Conservation (phyloP, 768 basidiomycete species). For the Tubosaeta sp. region DNA sequence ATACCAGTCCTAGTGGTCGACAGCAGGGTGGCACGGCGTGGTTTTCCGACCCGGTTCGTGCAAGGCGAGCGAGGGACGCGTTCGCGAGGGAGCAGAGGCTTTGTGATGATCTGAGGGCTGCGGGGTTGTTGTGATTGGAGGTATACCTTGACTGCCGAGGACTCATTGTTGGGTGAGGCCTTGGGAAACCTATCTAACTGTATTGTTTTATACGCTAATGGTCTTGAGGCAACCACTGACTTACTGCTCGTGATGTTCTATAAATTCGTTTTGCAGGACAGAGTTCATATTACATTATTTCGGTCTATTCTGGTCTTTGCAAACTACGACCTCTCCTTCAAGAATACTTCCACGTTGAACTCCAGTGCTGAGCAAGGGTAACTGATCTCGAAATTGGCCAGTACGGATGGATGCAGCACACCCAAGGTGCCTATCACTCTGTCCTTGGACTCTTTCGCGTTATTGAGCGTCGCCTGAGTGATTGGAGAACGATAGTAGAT, state of each 20-base stretch:
- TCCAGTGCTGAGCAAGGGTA: slow-evolving; percentile 95
- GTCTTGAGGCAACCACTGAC: slow-evolving; percentile 3
- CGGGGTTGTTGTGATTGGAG: slow-evolving; percentile 52
- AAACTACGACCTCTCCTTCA: slow-evolving; percentile 45
- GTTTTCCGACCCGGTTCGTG: slow-evolving; percentile 42
- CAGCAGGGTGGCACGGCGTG: slow-evolving; percentile 29
- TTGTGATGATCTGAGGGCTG: slow-evolving; percentile 55
- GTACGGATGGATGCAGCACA: slow-evolving; percentile 87
- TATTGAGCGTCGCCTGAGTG: slow-evolving; percentile 30
- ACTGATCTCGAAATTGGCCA: slow-evolving; percentile 89
- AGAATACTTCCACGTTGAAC: slow-evolving; percentile 93
- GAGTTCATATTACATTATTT: background rate
- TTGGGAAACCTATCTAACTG: background rate
- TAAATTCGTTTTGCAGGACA: slow-evolving; percentile 5
- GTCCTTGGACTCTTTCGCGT: slow-evolving; percentile 52
- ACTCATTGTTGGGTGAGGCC: background rate
- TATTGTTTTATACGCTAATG: slow-evolving; percentile 24
- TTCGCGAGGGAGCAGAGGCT: slow-evolving; percentile 53
- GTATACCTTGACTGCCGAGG: background rate
- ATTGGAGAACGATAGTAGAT: slow-evolving; percentile 74
- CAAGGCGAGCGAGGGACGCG: slow-evolving; percentile 41
- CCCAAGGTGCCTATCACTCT: slow-evolving; percentile 84
- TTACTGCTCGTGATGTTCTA: slow-evolving; percentile 7
- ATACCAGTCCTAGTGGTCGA: slow-evolving; percentile 25
- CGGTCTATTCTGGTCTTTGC: background rate